Evolutionary conservation across 2,329 filamentous ascomycete species (phyloP), one percentile per base, ranked within the genome.

Genomic region (Dothideomycetidae sp.): DNA sequence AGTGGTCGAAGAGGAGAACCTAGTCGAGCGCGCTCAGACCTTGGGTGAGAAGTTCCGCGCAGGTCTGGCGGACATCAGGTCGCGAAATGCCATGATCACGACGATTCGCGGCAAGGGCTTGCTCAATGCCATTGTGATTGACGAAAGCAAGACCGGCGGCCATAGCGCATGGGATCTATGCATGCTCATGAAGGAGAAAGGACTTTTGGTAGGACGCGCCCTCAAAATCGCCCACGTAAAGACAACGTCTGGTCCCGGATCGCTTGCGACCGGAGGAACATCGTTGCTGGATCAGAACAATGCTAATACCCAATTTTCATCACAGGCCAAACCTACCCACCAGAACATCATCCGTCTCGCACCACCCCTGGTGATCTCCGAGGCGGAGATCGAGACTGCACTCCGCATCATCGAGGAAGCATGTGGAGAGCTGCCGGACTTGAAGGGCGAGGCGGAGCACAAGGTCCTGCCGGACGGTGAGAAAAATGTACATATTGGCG

Each of bases 331-430:
- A 72, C 90, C 90, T 18, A 98, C 90, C 5, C 90, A 98, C 61
- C 79, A 93, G 54, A 94, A 96, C 62, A 96, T 98, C 58, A 98
- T 98, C 57, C 81, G 90, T 41, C 79, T 98, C 44, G 90, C 90
- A n/a, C 90, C 90, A 32, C 90, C 90, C 13, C 68, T 98, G 38
- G 85, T 98, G 47, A 96, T 98, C 53, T 85, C 78, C 16, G 85
- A 96, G 53, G 72, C 78, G 42, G 75, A 98, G 62, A 78, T 98
- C 47, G 70, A 75, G 48, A 72, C 75, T 53, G 80, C 88, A 1
- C 58, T 96, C 38, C 59, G 59, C 36, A 88, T 90, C 52, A 93
- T 98, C 54, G 70, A 75, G 44, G 77, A 86, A 54, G 78, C 88
- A 10, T 68, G 94, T 52, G 67, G 70, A 48, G 86, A 94, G 60